Evolutionary conservation across 139 green algal genomes (phyloP), one percentile per base, ranked within the genome.

Genomic region (Tetradesmus lagerheimii): DNA sequence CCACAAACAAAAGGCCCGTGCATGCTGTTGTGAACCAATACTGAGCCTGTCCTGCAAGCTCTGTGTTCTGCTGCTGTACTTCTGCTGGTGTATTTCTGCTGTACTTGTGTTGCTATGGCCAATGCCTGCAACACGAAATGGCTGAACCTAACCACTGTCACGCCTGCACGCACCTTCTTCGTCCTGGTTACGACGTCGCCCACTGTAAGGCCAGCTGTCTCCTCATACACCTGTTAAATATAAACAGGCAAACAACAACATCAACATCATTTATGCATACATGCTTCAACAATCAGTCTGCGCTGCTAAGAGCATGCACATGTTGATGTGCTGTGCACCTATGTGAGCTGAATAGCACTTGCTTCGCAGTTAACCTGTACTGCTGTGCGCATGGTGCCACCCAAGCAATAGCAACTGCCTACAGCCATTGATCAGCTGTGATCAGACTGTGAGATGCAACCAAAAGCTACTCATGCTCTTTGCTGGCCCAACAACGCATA

Each of bases 171-270:
- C 85, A 98, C 96, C 96, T 98, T 98, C 92, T 97, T 97, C 34
- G 97, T 99, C 31, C 98, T 93, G 27, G 92, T 90, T 29, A 99
- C 96, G 1, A 89, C 79, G 83, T 99, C 98, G 23, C 97, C 97
- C 18, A 99, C 98, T 57, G 96, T 99, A 41, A 99, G 91, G 18
- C 98, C 98, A 41, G 96, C 96, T 18, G 98, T 99, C 76, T 99
- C 98, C 93, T 99, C 98, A 89, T 99, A 99, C 57, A 98, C 96
- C 97, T 98, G 94, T 53, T n/a, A 14, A 39, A 29, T 0, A 41
- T 27, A 18, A 50, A 1, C 25, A 34, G 29, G 15, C 45, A 16
- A 14, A 31, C 41, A 64, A 88, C 6, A 8, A 85, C 29, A 80
- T 43, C 74, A 79, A 39, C 71, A 79, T n/a, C n/a, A n/a, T n/a